Conservation (phyloP, 2,329 filamentous ascomycete genomes). For the Penicillium crustosum region DNA sequence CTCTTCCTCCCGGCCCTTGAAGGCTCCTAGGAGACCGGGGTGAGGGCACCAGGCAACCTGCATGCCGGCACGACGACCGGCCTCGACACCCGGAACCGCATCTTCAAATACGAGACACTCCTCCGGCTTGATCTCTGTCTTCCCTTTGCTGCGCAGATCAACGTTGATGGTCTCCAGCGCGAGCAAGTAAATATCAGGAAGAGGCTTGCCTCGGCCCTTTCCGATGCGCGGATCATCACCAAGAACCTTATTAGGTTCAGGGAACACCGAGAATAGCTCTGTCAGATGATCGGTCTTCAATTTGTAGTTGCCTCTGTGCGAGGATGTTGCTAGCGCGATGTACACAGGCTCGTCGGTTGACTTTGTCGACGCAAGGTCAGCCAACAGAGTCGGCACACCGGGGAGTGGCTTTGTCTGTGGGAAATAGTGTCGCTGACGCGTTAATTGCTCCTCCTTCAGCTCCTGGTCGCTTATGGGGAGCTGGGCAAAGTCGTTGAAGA, state of each 20-base stretch:
- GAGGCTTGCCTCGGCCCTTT: slow-evolving; percentile 82
- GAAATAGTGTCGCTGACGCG: slow-evolving; percentile 71
- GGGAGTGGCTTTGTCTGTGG: slow-evolving; percentile 72
- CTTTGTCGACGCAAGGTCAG: slow-evolving; percentile 35
- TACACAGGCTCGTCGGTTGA: slow-evolving; percentile 56
- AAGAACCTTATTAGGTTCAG: slow-evolving; percentile 68
- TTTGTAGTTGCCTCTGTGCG: slow-evolving; percentile 67
- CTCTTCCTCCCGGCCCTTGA: slow-evolving; percentile 70
- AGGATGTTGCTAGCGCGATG: slow-evolving; percentile 84
- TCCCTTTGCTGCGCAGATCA: slow-evolving; percentile 58
- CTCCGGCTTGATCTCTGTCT: slow-evolving; percentile 67
- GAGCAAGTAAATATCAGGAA: slow-evolving; percentile 90
- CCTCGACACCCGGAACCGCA: slow-evolving; percentile 87
- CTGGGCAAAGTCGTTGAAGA: slow-evolving; percentile 79
- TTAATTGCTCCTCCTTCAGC: slow-evolving; percentile 60
- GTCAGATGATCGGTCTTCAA: slow-evolving; percentile 67
- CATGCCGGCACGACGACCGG: slow-evolving; percentile 89
- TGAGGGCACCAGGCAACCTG: slow-evolving; percentile 91
- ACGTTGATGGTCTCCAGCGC: slow-evolving; percentile 83
- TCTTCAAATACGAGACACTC: slow-evolving; percentile 98
- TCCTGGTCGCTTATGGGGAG: slow-evolving; percentile 73
- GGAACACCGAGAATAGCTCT: slow-evolving; percentile 60
- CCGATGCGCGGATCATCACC: slow-evolving; percentile 82
- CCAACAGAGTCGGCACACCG: slow-evolving; percentile 70
- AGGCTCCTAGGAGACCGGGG: slow-evolving; percentile 72